These are phyloP conservation scores for Stachybotrys chartarum DNA, from an alignment of 2,329 filamentous ascomycete genomes.

Conservation along the genomic window DNA sequence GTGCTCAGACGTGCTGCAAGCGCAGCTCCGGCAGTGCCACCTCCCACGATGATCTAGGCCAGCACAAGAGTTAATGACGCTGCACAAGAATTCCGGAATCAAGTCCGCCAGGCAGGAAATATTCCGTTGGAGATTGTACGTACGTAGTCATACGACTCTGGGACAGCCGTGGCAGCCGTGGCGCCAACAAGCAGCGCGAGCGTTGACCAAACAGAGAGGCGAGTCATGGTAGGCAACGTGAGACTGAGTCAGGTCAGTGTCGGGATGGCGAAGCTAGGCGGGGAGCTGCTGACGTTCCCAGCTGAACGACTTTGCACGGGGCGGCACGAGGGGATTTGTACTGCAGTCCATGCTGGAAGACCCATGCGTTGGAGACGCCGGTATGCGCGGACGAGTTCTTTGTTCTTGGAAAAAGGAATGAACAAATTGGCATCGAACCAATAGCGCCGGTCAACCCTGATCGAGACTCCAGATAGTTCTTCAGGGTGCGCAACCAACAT, in stretches of 20 bases:
- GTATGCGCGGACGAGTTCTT: neutral
- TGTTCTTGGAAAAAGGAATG: neutral
- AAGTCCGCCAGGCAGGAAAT: neutral
- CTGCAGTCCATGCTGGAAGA: neutral
- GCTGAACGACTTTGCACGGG: neutral
- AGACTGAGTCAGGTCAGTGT: neutral
- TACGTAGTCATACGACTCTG: slow-evolving; percentile 15
- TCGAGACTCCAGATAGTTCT: neutral
- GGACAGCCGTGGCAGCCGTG: neutral
- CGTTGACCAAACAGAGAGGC: neutral
- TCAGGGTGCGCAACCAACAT: neutral
- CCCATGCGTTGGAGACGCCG: too few relatives aligned
- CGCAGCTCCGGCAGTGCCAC: slow-evolving; percentile 24
- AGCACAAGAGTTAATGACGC: neutral
- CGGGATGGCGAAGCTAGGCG: neutral
- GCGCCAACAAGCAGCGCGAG: slow-evolving; percentile 1
- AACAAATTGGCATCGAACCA: neutral
- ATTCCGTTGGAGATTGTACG: slow-evolving; percentile 2
- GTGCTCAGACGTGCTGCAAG: slow-evolving; percentile 23
- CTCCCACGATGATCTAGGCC: slow-evolving; percentile 20
- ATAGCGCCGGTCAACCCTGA: neutral
- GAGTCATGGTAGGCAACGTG: neutral
- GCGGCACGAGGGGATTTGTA: neutral
- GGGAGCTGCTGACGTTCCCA: neutral
- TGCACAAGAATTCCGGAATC: neutral